These are phyloP conservation scores for Hebeloma cylindrosporum DNA, from an alignment of 768 basidiomycete genomes.

Conservation along the genomic window DNA sequence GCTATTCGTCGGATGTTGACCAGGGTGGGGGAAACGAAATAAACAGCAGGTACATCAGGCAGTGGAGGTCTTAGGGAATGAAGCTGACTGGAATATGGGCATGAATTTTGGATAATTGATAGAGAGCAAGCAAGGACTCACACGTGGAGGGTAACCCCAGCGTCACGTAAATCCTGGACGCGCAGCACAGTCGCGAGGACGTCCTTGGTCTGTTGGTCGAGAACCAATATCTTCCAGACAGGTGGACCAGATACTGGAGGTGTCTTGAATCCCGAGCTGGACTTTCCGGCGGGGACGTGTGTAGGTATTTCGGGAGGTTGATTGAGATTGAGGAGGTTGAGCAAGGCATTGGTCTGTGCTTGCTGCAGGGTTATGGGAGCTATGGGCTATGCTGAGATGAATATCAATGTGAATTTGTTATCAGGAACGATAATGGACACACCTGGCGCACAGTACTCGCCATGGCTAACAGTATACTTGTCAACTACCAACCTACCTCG, in stretches of 20 bases:
- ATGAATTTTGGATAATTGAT: constrained; percentile 1
- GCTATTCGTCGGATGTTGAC: constrained; percentile 88
- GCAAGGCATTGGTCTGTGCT: constrained; percentile 82
- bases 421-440: constrained; percentile 4
- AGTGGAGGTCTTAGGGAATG: constrained; percentile 87
- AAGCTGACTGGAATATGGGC: constrained; percentile 62
- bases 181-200: constrained; percentile 92
- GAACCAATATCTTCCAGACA: constrained; percentile 94
- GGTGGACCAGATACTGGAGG: constrained; percentile 64
- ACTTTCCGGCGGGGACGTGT: constrained; percentile 34
- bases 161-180: constrained; percentile 95
- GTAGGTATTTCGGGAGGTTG: constrained; percentile 46
- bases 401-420: constrained; percentile 8
- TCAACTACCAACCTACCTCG: no score
- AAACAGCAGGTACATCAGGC: constrained; percentile 94
- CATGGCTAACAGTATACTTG: no score
- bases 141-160: constrained; percentile 98
- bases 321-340: constrained; percentile 86
- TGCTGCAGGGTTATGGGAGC: constrained; percentile 73
- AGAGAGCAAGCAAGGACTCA: constrained; percentile 41
- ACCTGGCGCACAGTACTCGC: constrained; percentile 38
- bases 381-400: constrained; percentile 24
- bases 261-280: constrained; percentile 46
- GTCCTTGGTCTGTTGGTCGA: constrained; percentile 96
- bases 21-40: constrained; percentile 91